Evolutionary conservation across 2,329 filamentous ascomycete species (phyloP).

Genomic region (Monosporascus ibericus): DNA sequence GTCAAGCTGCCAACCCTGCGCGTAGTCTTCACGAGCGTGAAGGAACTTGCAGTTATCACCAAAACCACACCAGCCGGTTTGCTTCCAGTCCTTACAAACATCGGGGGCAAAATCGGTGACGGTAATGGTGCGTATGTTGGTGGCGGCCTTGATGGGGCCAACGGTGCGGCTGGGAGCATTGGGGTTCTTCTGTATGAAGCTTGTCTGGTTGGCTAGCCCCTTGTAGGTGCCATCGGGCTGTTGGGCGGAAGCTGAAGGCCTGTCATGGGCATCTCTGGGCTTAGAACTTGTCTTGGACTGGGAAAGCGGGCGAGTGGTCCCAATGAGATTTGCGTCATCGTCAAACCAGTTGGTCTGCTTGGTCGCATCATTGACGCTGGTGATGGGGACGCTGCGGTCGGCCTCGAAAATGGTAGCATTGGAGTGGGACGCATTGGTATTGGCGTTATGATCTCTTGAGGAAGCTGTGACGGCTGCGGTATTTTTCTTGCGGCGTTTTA

Average conservation of each 20-base stretch:
- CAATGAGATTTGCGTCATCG: slow-evolving; percentile 58
- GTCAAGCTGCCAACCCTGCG: slow-evolving; percentile 93
- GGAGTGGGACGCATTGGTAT: slow-evolving; percentile 32
- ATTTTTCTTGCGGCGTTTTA: slow-evolving; percentile 74
- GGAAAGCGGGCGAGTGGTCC: slow-evolving; percentile 41
- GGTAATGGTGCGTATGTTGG: slow-evolving; percentile 86
- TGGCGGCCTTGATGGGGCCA: slow-evolving; percentile 81
- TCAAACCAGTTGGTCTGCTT: slow-evolving; percentile 89
- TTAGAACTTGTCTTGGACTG: slow-evolving; percentile 18
- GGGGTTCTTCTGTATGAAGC: slow-evolving; percentile 76
- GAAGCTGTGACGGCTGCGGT: slow-evolving; percentile 60
- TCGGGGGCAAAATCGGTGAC: slow-evolving; percentile 88
- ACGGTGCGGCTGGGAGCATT: slow-evolving; percentile 64
- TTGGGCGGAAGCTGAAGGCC: neutral
- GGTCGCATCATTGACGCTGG: slow-evolving; percentile 77
- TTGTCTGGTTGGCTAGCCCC: slow-evolving; percentile 64
- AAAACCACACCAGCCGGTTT: slow-evolving; percentile 65
- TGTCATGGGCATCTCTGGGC: neutral
- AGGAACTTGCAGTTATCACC: slow-evolving; percentile 79
- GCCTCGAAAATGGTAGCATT: slow-evolving; percentile 51
- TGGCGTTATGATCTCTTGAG: slow-evolving; percentile 38
- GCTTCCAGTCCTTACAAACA: slow-evolving; percentile 91
- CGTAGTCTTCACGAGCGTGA: slow-evolving; percentile 71
- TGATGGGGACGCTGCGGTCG: slow-evolving; percentile 56
- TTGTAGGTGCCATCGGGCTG: slow-evolving; percentile 65